These are phyloP conservation scores for Mycena epipterygia DNA, from an alignment of 768 basidiomycete genomes.

Conservation along the genomic window DNA sequence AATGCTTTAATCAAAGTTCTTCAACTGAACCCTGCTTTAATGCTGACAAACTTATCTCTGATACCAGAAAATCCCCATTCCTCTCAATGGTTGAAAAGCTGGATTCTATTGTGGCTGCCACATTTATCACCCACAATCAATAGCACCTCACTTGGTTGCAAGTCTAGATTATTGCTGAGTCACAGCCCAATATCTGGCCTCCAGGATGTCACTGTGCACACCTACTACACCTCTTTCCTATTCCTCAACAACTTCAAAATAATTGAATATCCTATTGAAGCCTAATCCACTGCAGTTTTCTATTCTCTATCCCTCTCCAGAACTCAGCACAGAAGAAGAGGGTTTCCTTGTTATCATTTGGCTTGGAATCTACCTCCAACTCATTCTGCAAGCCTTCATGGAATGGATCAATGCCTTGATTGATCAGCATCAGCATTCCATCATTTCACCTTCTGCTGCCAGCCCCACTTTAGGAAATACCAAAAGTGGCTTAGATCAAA, in stretches of 20 bases:
- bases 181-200: too few species aligned
- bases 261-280: too few species aligned
- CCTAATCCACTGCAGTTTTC: too few species aligned
- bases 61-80: background rate
- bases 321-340: too few species aligned
- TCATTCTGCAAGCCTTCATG: background rate
- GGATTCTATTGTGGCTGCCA: conserved; percentile 5
- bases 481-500: background rate
- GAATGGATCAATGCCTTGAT: background rate
- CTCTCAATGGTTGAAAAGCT: background rate
- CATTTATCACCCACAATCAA: conserved; percentile 7
- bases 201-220: too few species aligned
- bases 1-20: conserved; percentile 7
- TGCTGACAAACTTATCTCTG: background rate
- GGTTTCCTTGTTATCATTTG: conserved; percentile 2
- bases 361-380: background rate
- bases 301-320: too few species aligned
- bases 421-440: background rate
- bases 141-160: conserved; percentile 8
- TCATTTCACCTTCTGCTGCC: background rate
- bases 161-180: conserved; percentile 10
- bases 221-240: too few species aligned
- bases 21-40: background rate
- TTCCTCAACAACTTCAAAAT: too few species aligned
- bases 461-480: background rate